Percentiles rank a stretch among this genome's conserved stretches.
Conservation (phyloP, 2,329 filamentous ascomycete genomes). For the Orbilia quercus region DNA sequence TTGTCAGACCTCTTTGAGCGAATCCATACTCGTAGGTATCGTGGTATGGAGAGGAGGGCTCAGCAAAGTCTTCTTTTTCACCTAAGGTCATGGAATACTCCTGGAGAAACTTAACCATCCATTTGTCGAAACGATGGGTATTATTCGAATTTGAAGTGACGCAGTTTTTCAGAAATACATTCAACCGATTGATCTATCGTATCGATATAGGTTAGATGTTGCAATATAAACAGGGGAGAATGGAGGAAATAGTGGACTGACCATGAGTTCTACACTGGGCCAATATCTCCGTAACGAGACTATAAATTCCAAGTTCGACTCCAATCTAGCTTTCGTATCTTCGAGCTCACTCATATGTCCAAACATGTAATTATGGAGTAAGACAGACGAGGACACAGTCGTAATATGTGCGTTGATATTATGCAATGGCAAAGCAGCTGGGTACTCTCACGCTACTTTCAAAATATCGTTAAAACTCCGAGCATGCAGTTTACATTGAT, state of each 20-base stretch:
- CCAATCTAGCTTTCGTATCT: conserved; percentile 59
- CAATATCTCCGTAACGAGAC: conserved; percentile 62
- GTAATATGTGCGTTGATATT: conserved; percentile 63
- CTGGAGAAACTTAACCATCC: conserved; percentile 62
- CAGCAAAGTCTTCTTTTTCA: conserved; percentile 19
- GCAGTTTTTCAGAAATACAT: conserved; percentile 62
- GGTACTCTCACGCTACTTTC: conserved; percentile 58
- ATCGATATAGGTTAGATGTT: not conserved
- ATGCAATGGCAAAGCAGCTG: conserved; percentile 61
- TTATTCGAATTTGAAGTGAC: conserved; percentile 60
- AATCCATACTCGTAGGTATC: conserved; percentile 20
- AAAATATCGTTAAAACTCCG: conserved; percentile 61
- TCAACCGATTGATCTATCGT: conserved; percentile 61
- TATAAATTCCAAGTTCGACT: conserved; percentile 62
- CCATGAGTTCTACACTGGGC: conserved; percentile 63
- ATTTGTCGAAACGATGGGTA: conserved; percentile 61
- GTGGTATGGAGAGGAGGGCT: not conserved
- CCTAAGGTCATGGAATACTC: conserved; percentile 62
- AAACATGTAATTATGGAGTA: conserved; percentile 62
- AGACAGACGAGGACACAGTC: conserved; percentile 62
- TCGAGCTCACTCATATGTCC: conserved; percentile 61
- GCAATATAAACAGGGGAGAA: not conserved
- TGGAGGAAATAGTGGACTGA: conserved; percentile 34
- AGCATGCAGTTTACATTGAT: conserved; percentile 61
- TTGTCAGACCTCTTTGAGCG: conserved; percentile 17